Base-by-base conservation (phyloP, 2,329 filamentous ascomycete genomes). In the Alternaria viburni region DNA sequence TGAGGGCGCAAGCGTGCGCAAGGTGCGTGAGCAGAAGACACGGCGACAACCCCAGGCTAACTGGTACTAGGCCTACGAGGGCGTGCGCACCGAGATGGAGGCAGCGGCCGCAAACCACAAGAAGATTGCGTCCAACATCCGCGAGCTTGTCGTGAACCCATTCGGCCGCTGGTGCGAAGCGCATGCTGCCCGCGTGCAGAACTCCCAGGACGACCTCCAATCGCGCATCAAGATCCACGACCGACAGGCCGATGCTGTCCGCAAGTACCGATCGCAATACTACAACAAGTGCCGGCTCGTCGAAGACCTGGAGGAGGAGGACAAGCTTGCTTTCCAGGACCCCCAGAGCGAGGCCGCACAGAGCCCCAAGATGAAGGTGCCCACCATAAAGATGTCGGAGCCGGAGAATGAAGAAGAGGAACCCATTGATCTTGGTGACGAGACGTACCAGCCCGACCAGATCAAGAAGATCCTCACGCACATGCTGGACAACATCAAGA, bases 221-320 rank as follows among this genome's bases (percentile, higher is more conserved):
- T 83, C 86, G 51, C 91, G 93, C 62, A 94, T 98, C 81, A 97
- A 97, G 84, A 88, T 92, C 65, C 93, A 98, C 80, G 93, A 97
- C 78, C 92, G 92, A 70, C 96, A 99, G 81, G 91, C 91, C 62
- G 96, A 99, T 66, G 81, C 87, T 19, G 93, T 97, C 65, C 93
- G 93, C 86, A 98, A 98, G 83, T 88, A 97, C 72, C 90, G 96
- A 68, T 97, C 92, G 80, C 92, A 93, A 73, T 99, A 99, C 82
- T 98, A 98, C 87, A 99, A 98, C 85, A 99, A 98, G 83, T 99
- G 96, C 79, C 91, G 96, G 54, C 85, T 97, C 66, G 91, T 98
- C 7, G 96, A 99, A 79, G 96, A 99, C 77, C 83, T 98, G 64
- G 96, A 99, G 79, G 96, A 99, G 81, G 96, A 99, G 84, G 97